A percentile compares a stretch with the other conserved stretches of the same genome.
These are phyloP conservation scores for Picea sitchensis DNA, from an alignment of 75 land plant genomes.

Conservation along the genomic window DNA sequence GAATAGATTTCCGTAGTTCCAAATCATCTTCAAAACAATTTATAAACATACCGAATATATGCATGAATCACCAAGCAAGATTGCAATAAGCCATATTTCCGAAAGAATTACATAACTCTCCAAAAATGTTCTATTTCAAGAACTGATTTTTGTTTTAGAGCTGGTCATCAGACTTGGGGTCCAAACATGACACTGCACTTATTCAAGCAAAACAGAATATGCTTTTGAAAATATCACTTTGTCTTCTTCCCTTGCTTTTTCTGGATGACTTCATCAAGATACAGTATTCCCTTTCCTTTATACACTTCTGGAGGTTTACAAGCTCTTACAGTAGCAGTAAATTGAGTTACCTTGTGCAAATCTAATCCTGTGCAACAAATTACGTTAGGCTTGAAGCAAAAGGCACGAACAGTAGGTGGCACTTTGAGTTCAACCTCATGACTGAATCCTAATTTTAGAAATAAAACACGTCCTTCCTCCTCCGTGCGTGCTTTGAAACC, in stretches of 20 bases:
- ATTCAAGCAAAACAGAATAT: neutral
- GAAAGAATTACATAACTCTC: no score
- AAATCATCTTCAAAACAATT: no score
- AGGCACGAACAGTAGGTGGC: constrained; percentile 64
- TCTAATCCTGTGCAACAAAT: constrained; percentile 75
- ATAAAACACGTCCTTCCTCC: constrained; percentile 55
- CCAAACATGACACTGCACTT: neutral
- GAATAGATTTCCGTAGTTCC: no score
- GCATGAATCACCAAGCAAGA: no score
- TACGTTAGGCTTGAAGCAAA: constrained; percentile 63
- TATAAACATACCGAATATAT: no score
- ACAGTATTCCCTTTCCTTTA: constrained; percentile 79
- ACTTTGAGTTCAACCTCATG: constrained; percentile 65
- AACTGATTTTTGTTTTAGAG: neutral
- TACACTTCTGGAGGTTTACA: constrained; percentile 78
- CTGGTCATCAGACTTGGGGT: neutral
- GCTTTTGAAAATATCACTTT: constrained; percentile 24
- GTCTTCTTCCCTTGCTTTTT: constrained; percentile 64
- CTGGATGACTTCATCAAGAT: constrained; percentile 64
- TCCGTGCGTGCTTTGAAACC: constrained; percentile 70
- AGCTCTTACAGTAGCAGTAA: constrained; percentile 55
- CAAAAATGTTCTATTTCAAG: no score
- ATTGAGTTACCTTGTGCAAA: constrained; percentile 55
- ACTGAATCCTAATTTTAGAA: constrained; percentile 59
- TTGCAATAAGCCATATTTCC: no score